Evolutionary conservation across 1,284 basidiomycete species (phyloP).

Genomic region (Amanita bisporigera): DNA sequence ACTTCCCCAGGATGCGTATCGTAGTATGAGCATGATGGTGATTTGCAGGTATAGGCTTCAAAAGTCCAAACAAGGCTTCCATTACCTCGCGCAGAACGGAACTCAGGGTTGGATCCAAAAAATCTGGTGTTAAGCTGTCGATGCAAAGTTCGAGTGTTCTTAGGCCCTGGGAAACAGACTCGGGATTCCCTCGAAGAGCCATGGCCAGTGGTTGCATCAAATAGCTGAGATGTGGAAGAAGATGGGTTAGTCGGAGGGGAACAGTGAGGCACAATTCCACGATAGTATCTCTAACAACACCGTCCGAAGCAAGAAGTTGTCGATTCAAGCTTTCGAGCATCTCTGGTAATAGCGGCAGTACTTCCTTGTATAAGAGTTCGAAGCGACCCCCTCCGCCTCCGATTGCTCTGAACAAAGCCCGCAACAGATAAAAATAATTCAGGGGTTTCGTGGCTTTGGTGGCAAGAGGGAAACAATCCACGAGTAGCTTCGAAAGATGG

Average conservation of each 20-base stretch:
- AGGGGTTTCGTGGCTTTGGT: conserved; percentile 91
- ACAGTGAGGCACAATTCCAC: conserved; percentile 98
- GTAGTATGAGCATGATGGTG: conserved; percentile 95
- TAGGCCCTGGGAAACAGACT: conserved; percentile 95
- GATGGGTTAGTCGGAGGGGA: conserved; percentile 93
- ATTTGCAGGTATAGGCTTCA: conserved; percentile 91
- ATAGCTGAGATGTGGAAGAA: conserved; percentile 94
- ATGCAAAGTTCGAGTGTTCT: conserved; percentile 99
- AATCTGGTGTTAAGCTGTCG: conserved; percentile 98
- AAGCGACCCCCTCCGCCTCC: conserved; percentile 95
- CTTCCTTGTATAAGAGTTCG: conserved; percentile 96
- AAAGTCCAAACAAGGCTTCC: conserved; percentile 89
- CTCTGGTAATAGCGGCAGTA: conserved; percentile 94
- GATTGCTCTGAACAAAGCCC: conserved; percentile 95
- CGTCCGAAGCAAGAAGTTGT: conserved; percentile 84
- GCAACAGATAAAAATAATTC: conserved; percentile 95
- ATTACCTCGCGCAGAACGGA: conserved; percentile 94
- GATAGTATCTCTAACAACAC: conserved; percentile 84
- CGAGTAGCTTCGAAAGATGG: conserved; percentile 93
- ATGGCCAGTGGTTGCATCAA: conserved; percentile 97
- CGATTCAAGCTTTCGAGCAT: conserved; percentile 96
- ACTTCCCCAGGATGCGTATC: conserved; percentile 95
- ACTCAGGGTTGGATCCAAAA: conserved; percentile 95
- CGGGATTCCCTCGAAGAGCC: conserved; percentile 86
- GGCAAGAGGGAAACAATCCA: conserved; percentile 96